Evolutionary conservation across 2,329 filamentous ascomycete genomes (phyloP), one percentile per base, ranked within the genome.

Genomic region (Pezizomycotina sp.): DNA sequence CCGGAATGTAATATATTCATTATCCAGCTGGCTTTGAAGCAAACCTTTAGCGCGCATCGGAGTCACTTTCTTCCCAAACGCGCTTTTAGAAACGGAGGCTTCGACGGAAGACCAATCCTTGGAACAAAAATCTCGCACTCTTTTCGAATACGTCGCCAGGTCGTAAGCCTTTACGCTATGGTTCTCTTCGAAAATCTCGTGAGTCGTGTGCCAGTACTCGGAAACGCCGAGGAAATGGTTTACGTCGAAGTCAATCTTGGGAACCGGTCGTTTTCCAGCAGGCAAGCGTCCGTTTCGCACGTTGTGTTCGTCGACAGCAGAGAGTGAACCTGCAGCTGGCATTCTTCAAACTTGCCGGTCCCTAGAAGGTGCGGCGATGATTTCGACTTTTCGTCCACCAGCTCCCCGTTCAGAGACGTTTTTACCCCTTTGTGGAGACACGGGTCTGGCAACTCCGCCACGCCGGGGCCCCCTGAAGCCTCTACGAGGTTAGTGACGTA

Each of bases 151-250:
- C 0, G 78, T 83, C 43, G 75, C 70, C 48, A 92, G 80, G 52
- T 95, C 83, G 56, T 95, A 98, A 0, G 79, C 72, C 48, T 80
- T 76, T 48, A 74, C 68, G 48, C 79, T 76, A 46, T 80, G 73
- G 3, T 72, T 73, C 62, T 71, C 69, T 42, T 77, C 70, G 50
- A 98, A 95, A 2, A 95, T 76, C 36, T 89, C 83, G 51, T 98
- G 89, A 0, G 89, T 98, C 0, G 86, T 92, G 56, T 98, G 89
- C 86, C 89, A 98, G 58, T 92, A 98, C 55, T 98, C 89, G 1
- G 86, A 95, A 3, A 98, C 86, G 7, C 89, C 89, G 18, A 98
- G 76, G 52, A 98, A 98, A 56, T 93, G 91, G 51, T 98, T 98
- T 22, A 95, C 75, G 45, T 89, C 77, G 53, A 95, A 98, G 55